phyloP scores from a whole-genome alignment of 805 yeast genomes.

The Candida insectorum region DNA sequence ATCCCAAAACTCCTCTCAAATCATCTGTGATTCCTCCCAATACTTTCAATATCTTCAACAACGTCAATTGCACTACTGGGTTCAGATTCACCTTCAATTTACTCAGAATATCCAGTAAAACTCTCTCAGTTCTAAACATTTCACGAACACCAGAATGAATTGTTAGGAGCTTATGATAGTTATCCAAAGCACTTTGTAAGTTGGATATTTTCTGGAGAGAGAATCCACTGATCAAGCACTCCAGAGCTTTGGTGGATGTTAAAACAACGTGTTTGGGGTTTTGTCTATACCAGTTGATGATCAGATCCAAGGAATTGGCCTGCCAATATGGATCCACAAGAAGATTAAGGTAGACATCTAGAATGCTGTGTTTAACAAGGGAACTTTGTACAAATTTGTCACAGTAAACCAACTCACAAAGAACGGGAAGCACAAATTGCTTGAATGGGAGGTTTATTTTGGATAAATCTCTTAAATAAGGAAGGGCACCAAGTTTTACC shows the following conservation, averaged over 20 bases:
- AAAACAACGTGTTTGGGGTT: slow-evolving; percentile 20
- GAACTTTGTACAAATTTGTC: slow-evolving; percentile 33
- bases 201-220: slow-evolving; percentile 37
- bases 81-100: slow-evolving; percentile 21
- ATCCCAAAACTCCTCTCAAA: too few species aligned
- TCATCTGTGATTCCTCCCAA: too few species aligned
- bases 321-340: slow-evolving; percentile 56
- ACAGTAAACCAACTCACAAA: slow-evolving; percentile 52
- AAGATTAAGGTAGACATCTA: slow-evolving; percentile 37
- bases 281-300: slow-evolving; percentile 37
- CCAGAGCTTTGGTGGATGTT: slow-evolving; percentile 21
- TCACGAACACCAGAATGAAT: slow-evolving; percentile 16
- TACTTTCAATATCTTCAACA: slow-evolving; percentile 29
- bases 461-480: slow-evolving; percentile 38
- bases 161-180: slow-evolving; percentile 34
- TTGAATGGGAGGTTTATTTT: slow-evolving; percentile 41
- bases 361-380: slow-evolving; percentile 35
- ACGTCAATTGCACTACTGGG: slow-evolving; percentile 36
- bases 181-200: slow-evolving; percentile 42
- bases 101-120: slow-evolving; percentile 26
- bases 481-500: slow-evolving; percentile 45
- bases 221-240: slow-evolving; percentile 38
- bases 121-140: slow-evolving; percentile 21
- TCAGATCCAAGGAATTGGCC: slow-evolving; percentile 51
- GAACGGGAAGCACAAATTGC: slow-evolving; percentile 50